A percentile compares a stretch with the other conserved stretches of the same genome.
These are phyloP conservation scores for Gynochthodes officinalis DNA, from an alignment of 257 asterid genomes.

Conservation along the genomic window DNA sequence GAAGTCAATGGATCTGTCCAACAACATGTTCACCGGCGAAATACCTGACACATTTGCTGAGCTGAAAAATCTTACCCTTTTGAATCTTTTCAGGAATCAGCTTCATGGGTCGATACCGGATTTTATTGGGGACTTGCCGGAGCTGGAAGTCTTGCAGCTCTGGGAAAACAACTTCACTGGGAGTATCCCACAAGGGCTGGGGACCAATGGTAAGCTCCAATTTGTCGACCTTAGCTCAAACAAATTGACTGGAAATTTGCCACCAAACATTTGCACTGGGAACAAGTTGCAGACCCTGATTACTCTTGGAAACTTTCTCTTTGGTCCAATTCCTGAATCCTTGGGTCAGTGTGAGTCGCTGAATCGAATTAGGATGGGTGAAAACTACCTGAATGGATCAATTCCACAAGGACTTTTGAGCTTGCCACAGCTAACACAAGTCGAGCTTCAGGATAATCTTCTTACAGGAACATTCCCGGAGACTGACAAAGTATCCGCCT, in stretches of 20 bases:
- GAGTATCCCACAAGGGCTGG: slow-evolving; percentile 66
- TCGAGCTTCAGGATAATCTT: slow-evolving; percentile 85
- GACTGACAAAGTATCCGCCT: slow-evolving; percentile 35
- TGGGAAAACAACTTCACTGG: slow-evolving; percentile 99
- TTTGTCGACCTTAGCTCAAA: slow-evolving; percentile 77
- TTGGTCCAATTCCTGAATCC: slow-evolving; percentile 81
- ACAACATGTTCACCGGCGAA: slow-evolving; percentile 70
- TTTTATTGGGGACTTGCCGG: slow-evolving; percentile 71
- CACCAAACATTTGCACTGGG: slow-evolving; percentile 66
- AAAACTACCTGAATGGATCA: slow-evolving; percentile 79
- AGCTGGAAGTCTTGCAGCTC: slow-evolving; percentile 73
- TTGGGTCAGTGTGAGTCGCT: slow-evolving; percentile 72
- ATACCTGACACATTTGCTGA: slow-evolving; percentile 61
- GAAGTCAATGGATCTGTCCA: slow-evolving; percentile 90
- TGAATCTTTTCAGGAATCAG: slow-evolving; percentile 83
- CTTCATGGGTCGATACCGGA: slow-evolving; percentile 92
- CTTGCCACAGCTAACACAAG: slow-evolving; percentile 70
- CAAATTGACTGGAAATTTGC: slow-evolving; percentile 81
- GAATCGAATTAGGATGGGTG: slow-evolving; percentile 82
- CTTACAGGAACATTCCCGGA: slow-evolving; percentile 73
- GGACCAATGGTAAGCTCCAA: slow-evolving; percentile 63
- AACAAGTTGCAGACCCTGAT: slow-evolving; percentile 63
- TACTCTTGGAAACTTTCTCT: slow-evolving; percentile 73
- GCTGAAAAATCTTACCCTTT: slow-evolving; percentile 66
- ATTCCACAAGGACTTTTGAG: slow-evolving; percentile 77